These are phyloP conservation scores for Pedinophyceae sp. DNA, from an alignment of 139 green algal species.

Conservation along the genomic window DNA sequence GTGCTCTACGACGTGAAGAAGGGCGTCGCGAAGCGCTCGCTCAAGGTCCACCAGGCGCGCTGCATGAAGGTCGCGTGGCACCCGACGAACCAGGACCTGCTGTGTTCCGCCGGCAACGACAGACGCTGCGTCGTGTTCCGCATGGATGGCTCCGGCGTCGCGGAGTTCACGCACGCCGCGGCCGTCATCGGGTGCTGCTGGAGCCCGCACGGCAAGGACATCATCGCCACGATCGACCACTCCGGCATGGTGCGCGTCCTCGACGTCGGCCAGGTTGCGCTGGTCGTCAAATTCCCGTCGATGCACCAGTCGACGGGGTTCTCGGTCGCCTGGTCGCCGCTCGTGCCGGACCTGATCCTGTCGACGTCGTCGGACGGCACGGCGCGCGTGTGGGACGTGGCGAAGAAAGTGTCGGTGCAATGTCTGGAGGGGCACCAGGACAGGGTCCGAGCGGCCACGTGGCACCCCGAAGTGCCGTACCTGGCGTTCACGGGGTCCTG, in stretches of 20 bases:
- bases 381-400: conserved; percentile 22
- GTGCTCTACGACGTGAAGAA: conserved; percentile 22
- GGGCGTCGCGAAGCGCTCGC: conserved; percentile 10
- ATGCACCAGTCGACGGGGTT: conserved; percentile 13
- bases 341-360: conserved; percentile 20
- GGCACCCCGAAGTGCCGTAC: conserved; percentile 28
- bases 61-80: conserved; percentile 3
- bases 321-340: conserved; percentile 25
- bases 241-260: conserved; percentile 18
- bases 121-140: conserved; percentile 11
- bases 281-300: background rate
- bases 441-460: conserved; percentile 31
- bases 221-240: conserved; percentile 21
- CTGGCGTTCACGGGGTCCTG: conserved; percentile 29
- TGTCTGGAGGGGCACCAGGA: conserved; percentile 26
- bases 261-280: conserved; percentile 7
- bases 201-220: conserved; percentile 3
- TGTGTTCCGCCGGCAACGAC: conserved; percentile 20
- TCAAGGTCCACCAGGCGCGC: conserved; percentile 10
- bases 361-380: conserved; percentile 23
- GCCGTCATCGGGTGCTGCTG: conserved; percentile 13
- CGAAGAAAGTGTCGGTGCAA: conserved; percentile 1
- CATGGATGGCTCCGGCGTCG: background rate
- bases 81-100: conserved; percentile 9
- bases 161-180: conserved; percentile 11